Evolutionary conservation across 2,329 filamentous ascomycete species (phyloP).

Genomic region (Pseudogymnoascus sp.): DNA sequence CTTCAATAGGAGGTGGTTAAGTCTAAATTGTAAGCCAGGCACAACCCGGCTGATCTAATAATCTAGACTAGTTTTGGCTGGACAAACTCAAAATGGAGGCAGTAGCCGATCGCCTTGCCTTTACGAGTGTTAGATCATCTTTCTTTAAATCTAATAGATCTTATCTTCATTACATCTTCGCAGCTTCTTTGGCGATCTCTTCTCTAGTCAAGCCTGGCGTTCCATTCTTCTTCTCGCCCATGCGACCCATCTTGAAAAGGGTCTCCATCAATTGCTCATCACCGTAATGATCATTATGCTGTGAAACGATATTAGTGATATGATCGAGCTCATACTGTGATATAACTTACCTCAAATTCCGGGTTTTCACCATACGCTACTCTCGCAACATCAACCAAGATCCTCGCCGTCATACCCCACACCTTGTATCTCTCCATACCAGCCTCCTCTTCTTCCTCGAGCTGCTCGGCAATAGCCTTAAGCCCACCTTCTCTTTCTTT

Average conservation of each 20-base stretch:
- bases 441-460: slow-evolving; percentile 41
- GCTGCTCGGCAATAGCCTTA: slow-evolving; percentile 36
- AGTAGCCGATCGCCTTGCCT: neutral
- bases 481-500: slow-evolving; percentile 33
- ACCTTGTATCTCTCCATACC: slow-evolving; percentile 63
- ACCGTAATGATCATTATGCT: slow-evolving; percentile 27
- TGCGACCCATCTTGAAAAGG: slow-evolving; percentile 47
- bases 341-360: slow-evolving; percentile 58
- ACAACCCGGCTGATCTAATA: neutral
- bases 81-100: neutral
- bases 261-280: slow-evolving; percentile 59
- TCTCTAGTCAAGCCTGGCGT: neutral
- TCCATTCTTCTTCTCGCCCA: slow-evolving; percentile 39
- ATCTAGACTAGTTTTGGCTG: neutral
- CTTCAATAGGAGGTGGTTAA: neutral
- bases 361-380: slow-evolving; percentile 78
- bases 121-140: neutral
- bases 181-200: slow-evolving; percentile 2
- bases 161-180: slow-evolving; percentile 1
- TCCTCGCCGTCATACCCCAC: slow-evolving; percentile 90
- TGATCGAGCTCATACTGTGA: neutral
- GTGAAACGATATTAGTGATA: neutral
- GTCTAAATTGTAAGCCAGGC: neutral
- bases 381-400: slow-evolving; percentile 79
- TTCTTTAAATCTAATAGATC: slow-evolving; percentile 1